phyloP scores from a whole-genome alignment of 2,329 filamentous ascomycete genomes.

The Penicillium psychrosexuale region DNA sequence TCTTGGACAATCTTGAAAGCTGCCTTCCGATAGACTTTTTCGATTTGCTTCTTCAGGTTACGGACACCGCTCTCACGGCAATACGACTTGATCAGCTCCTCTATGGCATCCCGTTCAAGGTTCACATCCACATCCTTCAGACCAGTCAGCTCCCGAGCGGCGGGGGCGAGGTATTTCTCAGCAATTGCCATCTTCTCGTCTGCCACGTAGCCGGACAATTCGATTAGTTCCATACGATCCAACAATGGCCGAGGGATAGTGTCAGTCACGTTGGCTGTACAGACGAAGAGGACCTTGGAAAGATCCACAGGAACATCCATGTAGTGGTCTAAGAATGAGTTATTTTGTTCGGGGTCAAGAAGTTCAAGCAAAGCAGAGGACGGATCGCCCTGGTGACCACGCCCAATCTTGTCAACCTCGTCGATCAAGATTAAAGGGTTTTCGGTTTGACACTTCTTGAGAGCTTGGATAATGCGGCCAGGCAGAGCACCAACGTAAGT shows the following conservation, averaged over 20 bases:
- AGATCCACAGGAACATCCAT: slow-evolving; percentile 97
- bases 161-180: slow-evolving; percentile 84
- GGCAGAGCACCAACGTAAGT: slow-evolving; percentile 96
- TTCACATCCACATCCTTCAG: slow-evolving; percentile 86
- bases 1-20: slow-evolving; percentile 96
- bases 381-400: slow-evolving; percentile 93
- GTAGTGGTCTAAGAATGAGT: slow-evolving; percentile 95
- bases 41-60: slow-evolving; percentile 98
- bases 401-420: slow-evolving; percentile 96
- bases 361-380: slow-evolving; percentile 90
- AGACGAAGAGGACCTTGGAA: slow-evolving; percentile 96
- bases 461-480: slow-evolving; percentile 92
- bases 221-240: slow-evolving; percentile 97
- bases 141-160: slow-evolving; percentile 90
- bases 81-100: slow-evolving; percentile 97
- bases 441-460: slow-evolving; percentile 99
- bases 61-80: slow-evolving; percentile 95
- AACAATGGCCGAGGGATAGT: slow-evolving; percentile 91
- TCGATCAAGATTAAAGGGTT: slow-evolving; percentile 96
- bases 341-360: slow-evolving; percentile 95
- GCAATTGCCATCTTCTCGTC: slow-evolving; percentile 99
- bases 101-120: slow-evolving; percentile 82
- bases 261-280: slow-evolving; percentile 98
- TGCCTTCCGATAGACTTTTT: slow-evolving; percentile 97
- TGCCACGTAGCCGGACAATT: slow-evolving; percentile 91